Evolutionary conservation across 768 basidiomycete genomes (phyloP).

Genomic region (Termitomyces sp.): DNA sequence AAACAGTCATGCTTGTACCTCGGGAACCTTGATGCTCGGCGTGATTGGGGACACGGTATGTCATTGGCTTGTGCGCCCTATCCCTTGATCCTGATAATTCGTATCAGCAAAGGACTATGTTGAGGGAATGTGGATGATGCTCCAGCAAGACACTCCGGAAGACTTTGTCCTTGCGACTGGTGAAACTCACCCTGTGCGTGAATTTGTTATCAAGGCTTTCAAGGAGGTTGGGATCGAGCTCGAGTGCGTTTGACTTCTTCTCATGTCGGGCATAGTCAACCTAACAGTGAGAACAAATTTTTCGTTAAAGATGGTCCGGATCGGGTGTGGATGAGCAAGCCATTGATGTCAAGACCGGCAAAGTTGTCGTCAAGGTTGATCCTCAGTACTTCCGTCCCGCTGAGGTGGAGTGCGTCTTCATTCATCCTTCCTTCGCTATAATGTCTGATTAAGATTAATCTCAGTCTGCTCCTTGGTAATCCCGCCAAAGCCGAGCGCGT

Average conservation of each 20-base stretch:
- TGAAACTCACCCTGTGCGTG: constrained; percentile 92
- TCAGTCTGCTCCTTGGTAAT: constrained; percentile 79
- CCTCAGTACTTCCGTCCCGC: constrained; percentile 90
- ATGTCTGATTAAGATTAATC: constrained; percentile 3
- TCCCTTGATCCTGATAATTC: constrained; percentile 7
- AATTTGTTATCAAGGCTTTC: constrained; percentile 91
- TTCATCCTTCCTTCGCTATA: not conserved
- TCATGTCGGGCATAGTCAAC: constrained; percentile 2
- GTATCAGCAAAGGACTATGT: constrained; percentile 79
- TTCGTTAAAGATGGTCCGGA: constrained; percentile 67
- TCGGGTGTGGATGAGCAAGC: constrained; percentile 75
- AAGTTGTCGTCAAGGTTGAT: constrained; percentile 81
- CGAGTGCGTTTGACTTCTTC: constrained; percentile 37
- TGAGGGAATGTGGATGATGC: constrained; percentile 97
- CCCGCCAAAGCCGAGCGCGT: constrained; percentile 86
- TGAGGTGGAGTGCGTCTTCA: constrained; percentile 80
- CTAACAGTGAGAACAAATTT: not conserved
- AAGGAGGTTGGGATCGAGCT: constrained; percentile 62
- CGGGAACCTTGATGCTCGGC: constrained; percentile 90
- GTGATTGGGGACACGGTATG: constrained; percentile 97
- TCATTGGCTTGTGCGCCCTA: constrained; percentile 8
- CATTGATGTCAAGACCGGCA: constrained; percentile 64
- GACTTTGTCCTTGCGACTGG: constrained; percentile 96
- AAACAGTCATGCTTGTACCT: constrained; percentile 91
- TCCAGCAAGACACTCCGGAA: constrained; percentile 78